These are phyloP conservation scores for Metschnikowia lunata DNA, from an alignment of 805 yeast species.

Conservation along the genomic window DNA sequence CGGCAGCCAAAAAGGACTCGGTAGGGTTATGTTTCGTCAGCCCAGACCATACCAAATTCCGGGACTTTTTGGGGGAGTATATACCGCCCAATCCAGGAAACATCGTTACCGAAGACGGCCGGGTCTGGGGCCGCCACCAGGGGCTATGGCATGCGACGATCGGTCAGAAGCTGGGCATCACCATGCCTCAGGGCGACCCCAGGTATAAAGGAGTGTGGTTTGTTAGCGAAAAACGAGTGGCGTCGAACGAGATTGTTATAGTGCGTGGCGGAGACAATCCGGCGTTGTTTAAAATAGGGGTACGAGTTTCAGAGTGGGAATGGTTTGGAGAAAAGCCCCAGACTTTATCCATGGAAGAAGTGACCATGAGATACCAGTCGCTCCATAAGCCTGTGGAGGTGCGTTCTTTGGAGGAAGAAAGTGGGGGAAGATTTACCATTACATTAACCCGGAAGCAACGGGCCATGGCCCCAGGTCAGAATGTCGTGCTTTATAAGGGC, in stretches of 20 bases:
- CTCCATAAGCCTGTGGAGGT: slow-evolving; percentile 55
- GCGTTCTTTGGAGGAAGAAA: slow-evolving; percentile 11
- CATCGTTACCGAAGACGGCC: slow-evolving; percentile 71
- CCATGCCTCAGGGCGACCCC: slow-evolving; percentile 89
- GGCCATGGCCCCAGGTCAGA: slow-evolving; percentile 91
- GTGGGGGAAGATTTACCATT: slow-evolving; percentile 13
- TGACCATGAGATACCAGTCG: slow-evolving; percentile 67
- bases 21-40: slow-evolving; percentile 92
- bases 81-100: slow-evolving; percentile 71
- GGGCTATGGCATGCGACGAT: slow-evolving; percentile 96
- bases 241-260: slow-evolving; percentile 70
- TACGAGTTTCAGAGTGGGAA: slow-evolving; percentile 43
- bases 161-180: slow-evolving; percentile 77
- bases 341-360: slow-evolving; percentile 1
- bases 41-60: slow-evolving; percentile 56
- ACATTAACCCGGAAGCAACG: slow-evolving; percentile 44
- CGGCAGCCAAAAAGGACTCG: slow-evolving; percentile 84
- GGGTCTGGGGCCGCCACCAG: slow-evolving; percentile 71
- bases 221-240: slow-evolving; percentile 64
- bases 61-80: slow-evolving; percentile 70
- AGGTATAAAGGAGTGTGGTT: slow-evolving; percentile 77
- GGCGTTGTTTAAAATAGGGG: slow-evolving; percentile 43
- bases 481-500: slow-evolving; percentile 64
- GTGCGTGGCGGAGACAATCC: slow-evolving; percentile 65
- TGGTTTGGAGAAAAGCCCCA: slow-evolving; percentile 5